A percentile compares a stretch with the other conserved stretches of the same genome.
These are phyloP conservation scores for Chaetomiaceae sp. DNA, from an alignment of 2,329 filamentous ascomycete genomes.

Conservation along the genomic window DNA sequence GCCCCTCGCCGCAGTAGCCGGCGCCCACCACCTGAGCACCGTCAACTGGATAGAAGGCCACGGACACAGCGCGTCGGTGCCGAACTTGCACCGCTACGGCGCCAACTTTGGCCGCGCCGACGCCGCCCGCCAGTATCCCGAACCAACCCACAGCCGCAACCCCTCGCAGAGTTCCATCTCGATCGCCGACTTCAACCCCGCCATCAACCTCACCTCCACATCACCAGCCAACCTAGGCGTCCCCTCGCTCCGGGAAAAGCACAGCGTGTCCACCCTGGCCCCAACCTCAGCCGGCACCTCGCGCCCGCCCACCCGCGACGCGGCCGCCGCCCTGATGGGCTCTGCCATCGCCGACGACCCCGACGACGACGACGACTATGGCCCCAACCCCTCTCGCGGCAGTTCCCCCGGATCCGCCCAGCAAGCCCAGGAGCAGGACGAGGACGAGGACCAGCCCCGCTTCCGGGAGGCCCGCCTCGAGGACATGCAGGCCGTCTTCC, in stretches of 20 bases:
- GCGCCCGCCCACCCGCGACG: constrained; percentile 54
- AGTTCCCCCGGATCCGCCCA: constrained; percentile 18
- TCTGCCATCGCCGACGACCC: constrained; percentile 39
- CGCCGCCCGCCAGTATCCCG: neutral
- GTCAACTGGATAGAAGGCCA: constrained; percentile 40
- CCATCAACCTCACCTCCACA: constrained; percentile 4
- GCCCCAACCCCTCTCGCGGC: neutral
- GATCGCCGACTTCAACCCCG: constrained; percentile 24
- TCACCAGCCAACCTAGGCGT: constrained; percentile 1
- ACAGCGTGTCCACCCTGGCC: constrained; percentile 58
- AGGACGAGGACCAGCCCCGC: constrained; percentile 26
- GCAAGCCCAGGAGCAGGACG: neutral
- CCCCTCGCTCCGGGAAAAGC: constrained; percentile 48
- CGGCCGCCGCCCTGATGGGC: constrained; percentile 28
- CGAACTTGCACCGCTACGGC: constrained; percentile 19
- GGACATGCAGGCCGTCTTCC: constrained; percentile 88
- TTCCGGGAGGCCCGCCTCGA: constrained; percentile 72
- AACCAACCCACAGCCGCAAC: constrained; percentile 26
- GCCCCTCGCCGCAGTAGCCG: constrained; percentile 72
- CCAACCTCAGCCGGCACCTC: constrained; percentile 48
- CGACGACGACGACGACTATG: constrained; percentile 22
- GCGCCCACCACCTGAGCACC: constrained; percentile 54
- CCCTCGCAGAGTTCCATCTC: constrained; percentile 32
- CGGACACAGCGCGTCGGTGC: constrained; percentile 24
- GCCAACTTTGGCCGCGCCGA: neutral